Evolutionary conservation across 495 filamentous ascomycete species (phyloP).

Genomic region (Parachaetomium inaequale): DNA sequence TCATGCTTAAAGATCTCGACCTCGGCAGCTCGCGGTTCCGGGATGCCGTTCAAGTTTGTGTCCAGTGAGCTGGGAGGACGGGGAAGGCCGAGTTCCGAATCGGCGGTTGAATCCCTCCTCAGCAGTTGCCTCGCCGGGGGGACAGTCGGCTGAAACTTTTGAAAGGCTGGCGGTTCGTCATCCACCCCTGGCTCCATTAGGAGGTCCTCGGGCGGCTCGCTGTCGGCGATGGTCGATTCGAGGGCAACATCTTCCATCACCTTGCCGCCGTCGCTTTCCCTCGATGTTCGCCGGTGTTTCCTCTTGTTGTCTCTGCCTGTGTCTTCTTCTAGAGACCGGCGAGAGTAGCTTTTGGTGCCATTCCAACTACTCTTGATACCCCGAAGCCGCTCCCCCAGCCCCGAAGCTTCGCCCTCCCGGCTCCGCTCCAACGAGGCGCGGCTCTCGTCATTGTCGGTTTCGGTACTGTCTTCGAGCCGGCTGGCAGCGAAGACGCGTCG

Average conservation of each 20-base stretch:
- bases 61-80: slow-evolving; percentile 26
- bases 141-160: slow-evolving; percentile 60
- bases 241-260: slow-evolving; percentile 87
- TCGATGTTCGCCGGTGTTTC: slow-evolving; percentile 27
- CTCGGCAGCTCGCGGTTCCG: slow-evolving; percentile 31
- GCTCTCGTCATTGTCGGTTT: slow-evolving; percentile 66
- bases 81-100: slow-evolving; percentile 30
- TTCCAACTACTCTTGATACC: slow-evolving; percentile 63
- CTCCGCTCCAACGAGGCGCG: slow-evolving; percentile 54
- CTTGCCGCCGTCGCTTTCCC: slow-evolving; percentile 55
- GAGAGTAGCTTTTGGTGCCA: slow-evolving; percentile 43
- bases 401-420: slow-evolving; percentile 45
- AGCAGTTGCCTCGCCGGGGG: slow-evolving; percentile 25
- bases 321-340: slow-evolving; percentile 21
- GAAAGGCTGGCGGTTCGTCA: slow-evolving; percentile 78
- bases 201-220: slow-evolving; percentile 59
- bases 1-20: slow-evolving; percentile 64
- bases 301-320: slow-evolving; percentile 47
- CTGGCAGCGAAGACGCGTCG: slow-evolving; percentile 81
- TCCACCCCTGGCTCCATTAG: slow-evolving; percentile 51
- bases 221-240: slow-evolving; percentile 57
- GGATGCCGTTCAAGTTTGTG: slow-evolving; percentile 18
- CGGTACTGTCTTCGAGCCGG: slow-evolving; percentile 73
- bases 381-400: slow-evolving; percentile 39
- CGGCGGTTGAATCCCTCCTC: slow-evolving; percentile 24